Percentiles rank a stretch among this genome's conserved stretches.
These are phyloP conservation scores for Polytrichum formosum DNA, from an alignment of 225 moss, liverwort and hornwort genomes.

Conservation along the genomic window DNA sequence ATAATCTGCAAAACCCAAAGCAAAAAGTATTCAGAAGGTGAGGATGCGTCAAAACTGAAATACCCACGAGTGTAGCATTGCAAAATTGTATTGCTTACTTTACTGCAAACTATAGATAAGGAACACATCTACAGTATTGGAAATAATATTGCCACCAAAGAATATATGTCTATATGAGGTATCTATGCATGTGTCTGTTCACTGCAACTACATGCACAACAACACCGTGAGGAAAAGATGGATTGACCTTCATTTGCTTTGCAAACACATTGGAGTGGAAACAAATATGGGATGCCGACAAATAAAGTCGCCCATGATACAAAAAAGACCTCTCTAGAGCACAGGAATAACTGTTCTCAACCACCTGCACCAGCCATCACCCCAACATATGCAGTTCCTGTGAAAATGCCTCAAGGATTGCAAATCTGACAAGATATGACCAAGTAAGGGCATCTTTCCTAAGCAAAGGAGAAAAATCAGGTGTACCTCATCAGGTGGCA, in stretches of 20 bases:
- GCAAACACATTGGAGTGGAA: conserved; percentile 92
- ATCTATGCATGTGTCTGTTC: too few species aligned
- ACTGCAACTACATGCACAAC: too few species aligned
- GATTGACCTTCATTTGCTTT: conserved; percentile 82
- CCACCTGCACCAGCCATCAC: conserved; percentile 53
- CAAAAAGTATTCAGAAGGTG: too few species aligned
- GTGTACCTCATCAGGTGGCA: conserved; percentile 84
- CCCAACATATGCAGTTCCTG: conserved; percentile 9
- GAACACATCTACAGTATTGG: too few species aligned
- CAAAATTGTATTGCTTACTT: too few species aligned
- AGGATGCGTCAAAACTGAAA: too few species aligned
- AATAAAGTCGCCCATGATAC: conserved; percentile 89
- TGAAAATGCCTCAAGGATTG: background rate
- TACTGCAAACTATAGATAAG: too few species aligned
- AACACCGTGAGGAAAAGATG: background rate
- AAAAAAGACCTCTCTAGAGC: conserved; percentile 87
- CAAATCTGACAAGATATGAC: conserved; percentile 5
- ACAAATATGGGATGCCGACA: conserved; percentile 84
- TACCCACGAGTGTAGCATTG: too few species aligned
- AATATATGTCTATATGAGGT: too few species aligned
- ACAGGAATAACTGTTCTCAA: conserved; percentile 83
- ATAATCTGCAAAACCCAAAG: conserved; percentile 46
- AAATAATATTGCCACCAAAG: too few species aligned
- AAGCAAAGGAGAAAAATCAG: conserved; percentile 3
- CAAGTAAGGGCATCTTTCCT: background rate